Evolutionary conservation across 371 early-diverging fungal species (phyloP), one percentile per base, ranked within the genome.

Genomic region (Basidiobolus meristosporus): DNA sequence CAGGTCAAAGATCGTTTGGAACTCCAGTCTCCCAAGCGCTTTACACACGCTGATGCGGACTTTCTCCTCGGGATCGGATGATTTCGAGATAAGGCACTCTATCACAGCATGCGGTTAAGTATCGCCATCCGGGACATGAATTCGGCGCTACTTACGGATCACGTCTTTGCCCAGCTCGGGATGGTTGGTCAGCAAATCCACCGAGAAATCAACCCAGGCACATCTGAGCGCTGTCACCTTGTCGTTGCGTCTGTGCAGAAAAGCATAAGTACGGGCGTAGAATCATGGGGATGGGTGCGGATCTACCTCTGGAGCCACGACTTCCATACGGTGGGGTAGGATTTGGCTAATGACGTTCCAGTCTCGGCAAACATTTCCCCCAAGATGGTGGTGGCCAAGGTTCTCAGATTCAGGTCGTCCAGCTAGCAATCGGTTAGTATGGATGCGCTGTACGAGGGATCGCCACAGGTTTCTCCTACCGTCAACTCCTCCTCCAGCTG

Each of bases 31-130:
- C 7, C 70, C 70, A 15, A 92, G 48, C 1, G 73, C 50, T 46
- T 67, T 70, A 51, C 90, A 77, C 0, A 70, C 72, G 0, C 73
- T 66, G 18, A 69, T 51, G 4, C 97, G 80, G 7, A 97, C 90
- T 47, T 82, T 85, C 23, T 97, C 95, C 40, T 97, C 95, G 0
- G 87, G 82, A 53, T 97, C 97, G 11, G 68, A 50, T 16, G 89
- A 47, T 50, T 82, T 87, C 35, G 72, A 68, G 18, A 56, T 65
- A n/a, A 90, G 50, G 3, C 65, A 59, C 4, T 61, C 78, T 71
- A 53, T 2, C 48, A 44, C 18, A 2, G 22, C 26, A 29, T 5
- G 20, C 5, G 31, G 40, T 17, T 34, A 30, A 17, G 36, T 31
- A 9, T 21, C 36, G 41, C 31, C 38, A 28, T 43, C 45, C 22